Conservation (phyloP, 805 yeast species). For the Lachancea quebecensis region DNA sequence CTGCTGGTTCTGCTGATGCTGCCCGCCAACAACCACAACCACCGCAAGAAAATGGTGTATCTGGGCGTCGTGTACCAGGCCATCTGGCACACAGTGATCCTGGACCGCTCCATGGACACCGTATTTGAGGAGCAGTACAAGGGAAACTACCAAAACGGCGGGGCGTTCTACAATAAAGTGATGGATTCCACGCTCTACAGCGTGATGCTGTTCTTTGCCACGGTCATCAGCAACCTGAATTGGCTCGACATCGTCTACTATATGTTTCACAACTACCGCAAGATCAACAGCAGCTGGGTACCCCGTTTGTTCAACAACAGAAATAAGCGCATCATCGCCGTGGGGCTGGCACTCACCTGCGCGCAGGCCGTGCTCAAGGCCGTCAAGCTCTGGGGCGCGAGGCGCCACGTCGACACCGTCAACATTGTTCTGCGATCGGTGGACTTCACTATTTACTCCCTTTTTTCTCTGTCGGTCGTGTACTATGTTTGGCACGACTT, state of each 20-base stretch:
- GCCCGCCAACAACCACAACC: conserved; percentile 37
- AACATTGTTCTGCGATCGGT: conserved; percentile 5
- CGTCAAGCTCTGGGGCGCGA: conserved; percentile 3
- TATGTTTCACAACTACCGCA: conserved; percentile 19
- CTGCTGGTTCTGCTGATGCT: conserved; percentile 46
- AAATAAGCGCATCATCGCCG: conserved; percentile 14
- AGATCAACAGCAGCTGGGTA: conserved; percentile 10
- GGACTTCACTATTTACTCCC: conserved; percentile 13
- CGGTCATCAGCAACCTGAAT: conserved; percentile 18
- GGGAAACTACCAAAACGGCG: conserved; percentile 47
- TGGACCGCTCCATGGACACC: conserved; percentile 38
- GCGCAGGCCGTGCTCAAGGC: conserved; percentile 14
- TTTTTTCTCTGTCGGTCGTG: conserved; percentile 13
- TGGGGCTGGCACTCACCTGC: conserved; percentile 11
- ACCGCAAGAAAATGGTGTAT: conserved; percentile 52
- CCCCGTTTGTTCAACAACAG: conserved; percentile 17
- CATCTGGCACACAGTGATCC: conserved; percentile 44
- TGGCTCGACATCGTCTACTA: conserved; percentile 27
- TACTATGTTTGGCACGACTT: conserved; percentile 23
- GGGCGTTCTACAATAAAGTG: conserved; percentile 27
- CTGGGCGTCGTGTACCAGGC: conserved; percentile 54
- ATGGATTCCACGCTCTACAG: conserved; percentile 13
- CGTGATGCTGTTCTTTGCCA: conserved; percentile 12
- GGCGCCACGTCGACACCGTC: not conserved
- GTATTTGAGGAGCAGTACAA: conserved; percentile 46